phyloP scores from a whole-genome alignment of 2,329 filamentous ascomycete genomes.

The Neopestalotiopsis sp. region DNA sequence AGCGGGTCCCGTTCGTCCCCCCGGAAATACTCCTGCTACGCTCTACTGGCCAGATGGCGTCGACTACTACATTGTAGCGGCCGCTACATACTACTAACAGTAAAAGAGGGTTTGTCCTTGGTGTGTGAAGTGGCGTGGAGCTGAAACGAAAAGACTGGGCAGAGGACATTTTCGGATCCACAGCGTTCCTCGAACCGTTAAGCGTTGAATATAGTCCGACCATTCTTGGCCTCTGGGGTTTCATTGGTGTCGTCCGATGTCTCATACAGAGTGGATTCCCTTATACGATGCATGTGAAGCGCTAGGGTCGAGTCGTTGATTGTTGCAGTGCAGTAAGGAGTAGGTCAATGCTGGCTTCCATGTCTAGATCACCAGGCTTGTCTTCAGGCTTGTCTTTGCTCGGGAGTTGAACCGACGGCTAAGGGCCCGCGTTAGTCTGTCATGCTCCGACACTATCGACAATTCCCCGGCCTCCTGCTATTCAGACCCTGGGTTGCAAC shows the following conservation, averaged over 20 bases:
- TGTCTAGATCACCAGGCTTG: no score
- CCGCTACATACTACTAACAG: neutral
- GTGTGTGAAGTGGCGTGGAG: neutral
- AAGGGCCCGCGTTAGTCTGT: neutral
- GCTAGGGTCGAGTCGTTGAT: neutral
- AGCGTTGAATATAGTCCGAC: neutral
- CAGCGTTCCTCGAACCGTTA: neutral
- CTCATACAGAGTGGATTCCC: slow-evolving; percentile 9
- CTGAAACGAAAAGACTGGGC: neutral
- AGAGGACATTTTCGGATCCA: neutral
- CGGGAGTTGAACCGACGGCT: slow-evolving; percentile 1
- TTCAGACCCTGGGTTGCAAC: neutral
- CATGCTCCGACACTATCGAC: slow-evolving; percentile 4
- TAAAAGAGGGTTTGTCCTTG: neutral
- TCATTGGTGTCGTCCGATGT: slow-evolving; percentile 6
- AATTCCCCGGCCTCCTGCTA: neutral
- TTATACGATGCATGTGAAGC: slow-evolving; percentile 8
- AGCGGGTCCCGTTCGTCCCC: neutral
- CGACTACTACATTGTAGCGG: neutral
- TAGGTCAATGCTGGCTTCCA: no score
- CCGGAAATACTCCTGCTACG: neutral
- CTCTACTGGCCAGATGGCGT: no score
- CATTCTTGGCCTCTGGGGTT: slow-evolving; percentile 4
- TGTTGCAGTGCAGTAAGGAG: no score
- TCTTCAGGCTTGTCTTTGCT: neutral